These are phyloP conservation scores for Parastagonospora avenae DNA, from an alignment of 2,329 filamentous ascomycete species.

Conservation along the genomic window DNA sequence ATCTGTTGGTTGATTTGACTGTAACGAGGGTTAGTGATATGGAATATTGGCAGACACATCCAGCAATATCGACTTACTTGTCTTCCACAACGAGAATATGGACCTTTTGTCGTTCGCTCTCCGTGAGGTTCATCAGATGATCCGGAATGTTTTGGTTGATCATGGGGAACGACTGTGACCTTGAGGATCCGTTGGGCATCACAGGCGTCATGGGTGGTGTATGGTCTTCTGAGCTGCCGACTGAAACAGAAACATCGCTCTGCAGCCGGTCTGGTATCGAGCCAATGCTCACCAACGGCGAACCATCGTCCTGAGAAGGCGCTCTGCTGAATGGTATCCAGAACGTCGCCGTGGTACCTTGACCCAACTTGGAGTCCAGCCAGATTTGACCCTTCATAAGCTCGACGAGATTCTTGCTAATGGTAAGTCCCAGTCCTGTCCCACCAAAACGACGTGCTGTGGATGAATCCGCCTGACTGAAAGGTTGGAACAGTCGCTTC, in stretches of 20 bases:
- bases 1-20: conserved; percentile 73
- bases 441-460: conserved; percentile 80
- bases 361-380: conserved; percentile 68
- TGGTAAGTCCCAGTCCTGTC: conserved; percentile 77
- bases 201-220: conserved; percentile 50
- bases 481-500: conserved; percentile 76
- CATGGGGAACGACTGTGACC: conserved; percentile 29
- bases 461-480: conserved; percentile 80
- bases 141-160: conserved; percentile 32
- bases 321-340: conserved; percentile 78
- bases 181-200: conserved; percentile 23
- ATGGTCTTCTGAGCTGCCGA: conserved; percentile 67
- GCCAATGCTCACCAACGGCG: conserved; percentile 65
- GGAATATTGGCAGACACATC: background rate
- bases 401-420: conserved; percentile 77
- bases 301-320: conserved; percentile 56
- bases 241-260: conserved; percentile 63
- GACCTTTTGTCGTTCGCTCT: conserved; percentile 64
- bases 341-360: conserved; percentile 75
- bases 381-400: conserved; percentile 79
- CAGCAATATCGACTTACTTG: conserved; percentile 60
- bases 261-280: conserved; percentile 70
- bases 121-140: conserved; percentile 54
- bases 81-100: conserved; percentile 82
- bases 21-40: conserved; percentile 6